Evolutionary conservation across 2,329 filamentous ascomycete species (phyloP).

Genomic region (Westerdykella sp.): DNA sequence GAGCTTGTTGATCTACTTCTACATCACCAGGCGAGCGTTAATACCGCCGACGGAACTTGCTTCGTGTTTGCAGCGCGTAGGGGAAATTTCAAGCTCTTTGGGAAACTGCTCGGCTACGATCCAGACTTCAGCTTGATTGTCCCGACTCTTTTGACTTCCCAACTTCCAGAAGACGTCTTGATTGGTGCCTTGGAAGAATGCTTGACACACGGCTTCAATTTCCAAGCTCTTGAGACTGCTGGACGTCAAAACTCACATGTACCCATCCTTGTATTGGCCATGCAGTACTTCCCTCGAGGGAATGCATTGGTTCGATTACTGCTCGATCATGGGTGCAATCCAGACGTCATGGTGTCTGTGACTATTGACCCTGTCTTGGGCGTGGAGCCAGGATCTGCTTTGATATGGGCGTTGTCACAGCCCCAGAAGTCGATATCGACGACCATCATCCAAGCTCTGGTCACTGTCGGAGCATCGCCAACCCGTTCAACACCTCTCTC

Average conservation of each 20-base stretch:
- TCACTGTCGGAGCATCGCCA: conserved; percentile 52
- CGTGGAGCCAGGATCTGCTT: conserved; percentile 51
- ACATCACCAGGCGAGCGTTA: conserved; percentile 25
- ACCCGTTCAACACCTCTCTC: conserved; percentile 51
- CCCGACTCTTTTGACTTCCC: conserved; percentile 51
- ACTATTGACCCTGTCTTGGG: conserved; percentile 46
- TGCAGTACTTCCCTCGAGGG: conserved; percentile 23
- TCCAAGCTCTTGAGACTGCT: conserved; percentile 16
- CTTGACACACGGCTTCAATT: conserved; percentile 44
- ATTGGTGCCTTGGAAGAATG: conserved; percentile 48
- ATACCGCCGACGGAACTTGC: conserved; percentile 23
- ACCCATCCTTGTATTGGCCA: conserved; percentile 19
- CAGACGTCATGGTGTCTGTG: conserved; percentile 40
- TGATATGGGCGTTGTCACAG: conserved; percentile 58
- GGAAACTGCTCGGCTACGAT: conserved; percentile 33
- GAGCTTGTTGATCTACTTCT: conserved; percentile 20
- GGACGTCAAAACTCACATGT: conserved; percentile 5
- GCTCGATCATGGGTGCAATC: conserved; percentile 22
- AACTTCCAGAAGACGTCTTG: conserved; percentile 42
- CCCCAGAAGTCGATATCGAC: conserved; percentile 59
- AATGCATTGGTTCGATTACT: conserved; percentile 16
- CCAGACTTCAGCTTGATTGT: conserved; percentile 51
- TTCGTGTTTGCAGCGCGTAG: conserved; percentile 27
- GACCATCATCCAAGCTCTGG: conserved; percentile 50
- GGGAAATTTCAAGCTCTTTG: conserved; percentile 14